Evolutionary conservation across 2,329 filamentous ascomycete species (phyloP).

Genomic region (Leptographium radiaticola): DNA sequence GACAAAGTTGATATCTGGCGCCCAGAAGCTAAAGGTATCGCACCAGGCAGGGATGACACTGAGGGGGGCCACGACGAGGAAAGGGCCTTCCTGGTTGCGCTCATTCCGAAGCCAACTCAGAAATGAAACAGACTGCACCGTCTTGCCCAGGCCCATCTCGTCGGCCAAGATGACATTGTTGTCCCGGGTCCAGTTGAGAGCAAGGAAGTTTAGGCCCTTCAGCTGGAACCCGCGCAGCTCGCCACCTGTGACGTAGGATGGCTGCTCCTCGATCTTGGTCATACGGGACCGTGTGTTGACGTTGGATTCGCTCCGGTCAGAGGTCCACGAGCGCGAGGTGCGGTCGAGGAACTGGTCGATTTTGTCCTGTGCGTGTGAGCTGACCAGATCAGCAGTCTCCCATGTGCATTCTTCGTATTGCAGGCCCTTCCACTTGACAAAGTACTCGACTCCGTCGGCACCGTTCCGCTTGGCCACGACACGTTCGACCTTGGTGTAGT

Average conservation of each 20-base stretch:
- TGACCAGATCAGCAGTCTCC: conserved; percentile 62
- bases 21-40: conserved; percentile 94
- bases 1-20: conserved; percentile 91
- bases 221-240: conserved; percentile 88
- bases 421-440: conserved; percentile 92
- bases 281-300: conserved; percentile 60
- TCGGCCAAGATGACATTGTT: conserved; percentile 97
- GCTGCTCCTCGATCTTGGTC: conserved; percentile 65
- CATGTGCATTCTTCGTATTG: conserved; percentile 92
- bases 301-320: conserved; percentile 66
- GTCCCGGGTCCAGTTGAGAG: conserved; percentile 85
- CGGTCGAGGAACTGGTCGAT: conserved; percentile 88
- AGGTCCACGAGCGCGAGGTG: conserved; percentile 65
- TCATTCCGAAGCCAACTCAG: conserved; percentile 94
- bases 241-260: conserved; percentile 71
- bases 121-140: conserved; percentile 92
- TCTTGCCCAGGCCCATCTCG: conserved; percentile 98
- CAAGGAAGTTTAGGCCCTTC: conserved; percentile 86
- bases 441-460: conserved; percentile 76
- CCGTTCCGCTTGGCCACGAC: conserved; percentile 75
- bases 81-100: conserved; percentile 80
- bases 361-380: conserved; percentile 68
- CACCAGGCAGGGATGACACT: conserved; percentile 98
- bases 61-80: conserved; percentile 90
- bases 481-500: conserved; percentile 85